These are phyloP conservation scores for Begonia peltatifolia DNA, from an alignment of 306 rosid genomes.

Conservation along the genomic window DNA sequence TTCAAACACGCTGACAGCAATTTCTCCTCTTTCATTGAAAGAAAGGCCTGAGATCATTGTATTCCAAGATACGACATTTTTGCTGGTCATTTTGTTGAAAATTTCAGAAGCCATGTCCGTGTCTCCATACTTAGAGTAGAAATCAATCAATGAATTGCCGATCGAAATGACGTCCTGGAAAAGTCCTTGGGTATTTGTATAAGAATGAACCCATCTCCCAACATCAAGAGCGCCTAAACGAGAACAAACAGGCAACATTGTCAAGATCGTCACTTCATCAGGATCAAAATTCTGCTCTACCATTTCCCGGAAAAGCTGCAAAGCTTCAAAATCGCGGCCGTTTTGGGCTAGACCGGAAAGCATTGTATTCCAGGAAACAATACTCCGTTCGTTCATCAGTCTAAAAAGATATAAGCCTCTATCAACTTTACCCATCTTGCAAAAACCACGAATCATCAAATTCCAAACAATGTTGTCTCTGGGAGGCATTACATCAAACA, in stretches of 20 bases:
- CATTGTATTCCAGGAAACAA: conserved; percentile 70
- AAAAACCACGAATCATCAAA: conserved; percentile 61
- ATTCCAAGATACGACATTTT: conserved; percentile 68
- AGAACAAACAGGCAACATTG: conserved; percentile 57
- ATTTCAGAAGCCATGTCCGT: conserved; percentile 27
- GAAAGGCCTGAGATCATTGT: conserved; percentile 63
- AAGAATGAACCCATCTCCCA: conserved; percentile 51
- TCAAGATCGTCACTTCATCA: conserved; percentile 60
- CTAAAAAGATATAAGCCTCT: conserved; percentile 37
- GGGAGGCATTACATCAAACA: conserved; percentile 49
- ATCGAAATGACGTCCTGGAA: conserved; percentile 20
- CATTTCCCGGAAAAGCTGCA: conserved; percentile 50
- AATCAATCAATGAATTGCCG: conserved; percentile 61
- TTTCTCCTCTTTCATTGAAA: conserved; percentile 59
- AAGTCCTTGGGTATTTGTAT: conserved; percentile 23
- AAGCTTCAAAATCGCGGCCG: conserved; percentile 33
- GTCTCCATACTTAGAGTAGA: conserved; percentile 62
- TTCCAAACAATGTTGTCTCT: conserved; percentile 56
- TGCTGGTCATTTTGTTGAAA: conserved; percentile 35
- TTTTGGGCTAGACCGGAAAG: conserved; percentile 39
- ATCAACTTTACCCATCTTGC: conserved; percentile 35
- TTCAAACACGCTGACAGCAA: conserved; percentile 46
- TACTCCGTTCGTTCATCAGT: conserved; percentile 40
- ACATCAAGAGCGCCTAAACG: conserved; percentile 46
- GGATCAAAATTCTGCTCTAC: conserved; percentile 36